Evolutionary conservation across 108 stramenopile species (phyloP), one percentile per base, ranked within the genome.

Genomic region (Hondaea fermentalgiana): DNA sequence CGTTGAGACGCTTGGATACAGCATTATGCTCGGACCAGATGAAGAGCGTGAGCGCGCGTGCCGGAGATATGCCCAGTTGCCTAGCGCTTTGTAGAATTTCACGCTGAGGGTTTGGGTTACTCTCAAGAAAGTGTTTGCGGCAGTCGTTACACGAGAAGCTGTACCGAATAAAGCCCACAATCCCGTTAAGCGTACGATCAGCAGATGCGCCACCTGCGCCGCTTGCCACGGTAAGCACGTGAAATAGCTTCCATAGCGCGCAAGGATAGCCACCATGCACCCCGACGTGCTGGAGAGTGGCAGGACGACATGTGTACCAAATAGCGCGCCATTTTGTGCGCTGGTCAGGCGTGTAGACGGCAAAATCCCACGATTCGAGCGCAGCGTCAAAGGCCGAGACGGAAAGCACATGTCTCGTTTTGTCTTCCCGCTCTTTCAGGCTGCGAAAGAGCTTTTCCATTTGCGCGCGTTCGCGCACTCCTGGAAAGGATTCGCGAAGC

Each of bases 401-500:
- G 10, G 76, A 6, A 6, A 83, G 19, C 10, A 21, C 25, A 17
- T 23, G n/a, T 6, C 16, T 53, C 19, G n/a, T 28, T 6, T 45
- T 43, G 16, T 53, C 25, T 53, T 83, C 76, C 10, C 19, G 49
- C 49, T 47, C 76, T 45, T 83, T 83, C 14, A 83, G 49, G 6
- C 23, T 47, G 12, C 45, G 76, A 83, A 83, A 53, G 0, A 83
- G 51, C 25, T 83, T 47, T 23, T 83, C 76, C 45, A 83, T 43
- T 4, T 83, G 76, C 49, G 45, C 76, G 51, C 76, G 76, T 45
- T 83, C 76, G 49, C n/a, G 45, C 45, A 23, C 51, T 8, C 76
- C 76, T 25, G 76, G 76, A 83, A 83, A 83, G 23, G 76, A 83
- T 45, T 83, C 49, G 43, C 76, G 76, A 12, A 83, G 76, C 51